A percentile compares a stretch with the other conserved stretches of the same genome.
phyloP scores from a whole-genome alignment of 352 stramenopile species.

The Globisporangium echinulatum region DNA sequence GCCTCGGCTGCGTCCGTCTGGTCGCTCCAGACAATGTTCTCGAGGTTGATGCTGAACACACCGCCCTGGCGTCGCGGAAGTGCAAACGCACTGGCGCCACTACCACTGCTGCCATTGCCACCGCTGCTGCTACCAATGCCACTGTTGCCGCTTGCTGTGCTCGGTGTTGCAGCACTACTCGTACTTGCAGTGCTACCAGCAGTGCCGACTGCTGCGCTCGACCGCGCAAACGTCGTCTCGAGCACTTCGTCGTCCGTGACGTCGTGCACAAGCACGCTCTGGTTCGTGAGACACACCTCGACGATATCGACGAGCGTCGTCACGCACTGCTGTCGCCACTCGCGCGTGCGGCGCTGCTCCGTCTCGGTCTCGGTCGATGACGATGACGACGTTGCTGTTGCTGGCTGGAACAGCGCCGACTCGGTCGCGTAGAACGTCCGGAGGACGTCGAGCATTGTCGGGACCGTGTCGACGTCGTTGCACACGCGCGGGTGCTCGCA shows the following conservation, averaged over 20 bases:
- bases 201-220: slow-evolving; percentile 5
- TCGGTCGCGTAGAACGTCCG: slow-evolving; percentile 35
- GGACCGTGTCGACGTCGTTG: slow-evolving; percentile 54
- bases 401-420: background rate
- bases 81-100: slow-evolving; percentile 6
- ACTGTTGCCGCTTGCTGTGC: slow-evolving; percentile 2
- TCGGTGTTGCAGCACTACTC: background rate
- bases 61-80: slow-evolving; percentile 39
- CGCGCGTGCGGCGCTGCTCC: slow-evolving; percentile 36
- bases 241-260: slow-evolving; percentile 62
- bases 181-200: background rate
- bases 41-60: slow-evolving; percentile 68
- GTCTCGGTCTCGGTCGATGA: slow-evolving; percentile 17
- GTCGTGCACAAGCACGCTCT: slow-evolving; percentile 64
- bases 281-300: slow-evolving; percentile 70
- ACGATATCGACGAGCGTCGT: slow-evolving; percentile 69
- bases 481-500: slow-evolving; percentile 62
- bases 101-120: slow-evolving; percentile 1
- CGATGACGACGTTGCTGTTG: background rate
- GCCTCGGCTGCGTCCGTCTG: slow-evolving; percentile 16
- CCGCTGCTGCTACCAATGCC: background rate
- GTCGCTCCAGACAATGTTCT: slow-evolving; percentile 82
- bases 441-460: slow-evolving; percentile 62
- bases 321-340: slow-evolving; percentile 75
- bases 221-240: slow-evolving; percentile 58